phyloP scores from a whole-genome alignment of 306 rosid species.

The Rosa rugosa region DNA sequence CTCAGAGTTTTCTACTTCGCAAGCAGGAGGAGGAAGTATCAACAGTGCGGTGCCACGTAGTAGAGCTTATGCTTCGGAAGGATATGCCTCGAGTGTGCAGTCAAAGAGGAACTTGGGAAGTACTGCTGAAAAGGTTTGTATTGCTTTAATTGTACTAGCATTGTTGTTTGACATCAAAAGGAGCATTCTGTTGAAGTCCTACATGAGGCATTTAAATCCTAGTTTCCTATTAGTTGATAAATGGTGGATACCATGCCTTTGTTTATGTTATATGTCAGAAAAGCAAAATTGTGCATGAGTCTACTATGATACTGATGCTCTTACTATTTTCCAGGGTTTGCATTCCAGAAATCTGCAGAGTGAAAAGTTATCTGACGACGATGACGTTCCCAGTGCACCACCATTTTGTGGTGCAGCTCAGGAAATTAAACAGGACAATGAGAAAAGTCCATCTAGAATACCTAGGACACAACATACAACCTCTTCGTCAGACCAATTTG shows the following conservation, averaged over 20 bases:
- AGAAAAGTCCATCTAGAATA: constrained; percentile 38
- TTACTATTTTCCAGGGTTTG: constrained; percentile 39
- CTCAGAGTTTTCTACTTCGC: constrained; percentile 87
- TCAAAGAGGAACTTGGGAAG: constrained; percentile 54
- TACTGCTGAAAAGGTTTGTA: constrained; percentile 59
- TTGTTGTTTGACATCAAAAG: constrained; percentile 14
- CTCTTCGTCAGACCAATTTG: constrained; percentile 48
- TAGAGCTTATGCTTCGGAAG: constrained; percentile 66
- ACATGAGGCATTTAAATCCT: background rate
- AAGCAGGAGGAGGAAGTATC: constrained; percentile 66
- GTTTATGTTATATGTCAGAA: background rate
- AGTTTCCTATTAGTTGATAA: background rate
- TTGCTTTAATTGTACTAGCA: constrained; percentile 15
- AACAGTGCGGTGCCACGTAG: constrained; percentile 55
- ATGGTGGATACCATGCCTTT: background rate
- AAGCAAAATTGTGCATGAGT: background rate
- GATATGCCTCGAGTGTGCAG: constrained; percentile 71
- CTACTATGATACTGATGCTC: background rate
- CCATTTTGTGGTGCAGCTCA: constrained; percentile 58
- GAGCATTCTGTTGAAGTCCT: background rate
- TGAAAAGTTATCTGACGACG: constrained; percentile 66
- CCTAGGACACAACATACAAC: constrained; percentile 28
- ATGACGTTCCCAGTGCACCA: constrained; percentile 89
- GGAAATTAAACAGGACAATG: constrained; percentile 57
- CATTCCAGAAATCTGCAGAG: constrained; percentile 37